phyloP scores from a whole-genome alignment of 495 filamentous ascomycete species.

The Trichoderma parareesei region DNA sequence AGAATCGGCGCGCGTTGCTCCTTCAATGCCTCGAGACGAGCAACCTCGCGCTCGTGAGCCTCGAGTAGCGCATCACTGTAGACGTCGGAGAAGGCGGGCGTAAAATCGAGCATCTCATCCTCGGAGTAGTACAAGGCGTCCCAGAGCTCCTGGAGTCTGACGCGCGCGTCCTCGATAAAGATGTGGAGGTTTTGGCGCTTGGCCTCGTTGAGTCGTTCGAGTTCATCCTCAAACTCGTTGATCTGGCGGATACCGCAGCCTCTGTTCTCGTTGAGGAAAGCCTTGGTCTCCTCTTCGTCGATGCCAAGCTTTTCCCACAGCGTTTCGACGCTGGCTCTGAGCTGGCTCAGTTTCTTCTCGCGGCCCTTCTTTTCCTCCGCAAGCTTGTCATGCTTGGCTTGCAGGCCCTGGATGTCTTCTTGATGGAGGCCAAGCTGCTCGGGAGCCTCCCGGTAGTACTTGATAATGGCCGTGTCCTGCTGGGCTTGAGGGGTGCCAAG shows the following conservation, averaged over 20 bases:
- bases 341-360: constrained; percentile 72
- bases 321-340: constrained; percentile 63
- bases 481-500: constrained; percentile 87
- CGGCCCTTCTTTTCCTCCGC: constrained; percentile 87
- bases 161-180: constrained; percentile 89
- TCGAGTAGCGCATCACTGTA: constrained; percentile 84
- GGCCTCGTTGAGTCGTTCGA: constrained; percentile 76
- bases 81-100: constrained; percentile 82
- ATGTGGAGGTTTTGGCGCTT: constrained; percentile 91
- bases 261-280: constrained; percentile 59
- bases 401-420: constrained; percentile 68
- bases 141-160: constrained; percentile 88
- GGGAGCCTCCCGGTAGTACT: constrained; percentile 78
- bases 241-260: constrained; percentile 81
- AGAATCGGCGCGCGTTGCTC: constrained; percentile 83
- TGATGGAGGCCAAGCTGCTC: constrained; percentile 90
- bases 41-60: constrained; percentile 83
- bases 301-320: constrained; percentile 86
- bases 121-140: constrained; percentile 89
- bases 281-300: constrained; percentile 71
- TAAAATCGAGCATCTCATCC: constrained; percentile 96
- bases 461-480: constrained; percentile 78
- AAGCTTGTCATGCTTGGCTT: constrained; percentile 68
- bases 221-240: constrained; percentile 90
- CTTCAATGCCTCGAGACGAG: constrained; percentile 68